Percentiles rank a stretch among this genome's conserved stretches.
Conservation (phyloP, 2,329 filamentous ascomycete species). For the Coleophoma crateriformis region DNA sequence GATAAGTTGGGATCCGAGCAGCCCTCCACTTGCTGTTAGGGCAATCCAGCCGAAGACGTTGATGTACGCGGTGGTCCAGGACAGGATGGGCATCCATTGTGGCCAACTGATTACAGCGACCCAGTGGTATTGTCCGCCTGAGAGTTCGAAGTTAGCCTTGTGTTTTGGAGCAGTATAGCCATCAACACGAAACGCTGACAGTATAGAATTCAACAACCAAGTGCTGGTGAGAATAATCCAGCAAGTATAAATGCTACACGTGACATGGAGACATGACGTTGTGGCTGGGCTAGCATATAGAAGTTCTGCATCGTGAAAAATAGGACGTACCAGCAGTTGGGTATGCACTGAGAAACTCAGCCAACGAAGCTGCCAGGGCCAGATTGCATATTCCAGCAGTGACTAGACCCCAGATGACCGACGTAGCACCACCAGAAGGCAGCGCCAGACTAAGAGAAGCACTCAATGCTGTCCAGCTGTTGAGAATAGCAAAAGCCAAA, state of each 20-base stretch:
- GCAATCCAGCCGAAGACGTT: conserved; percentile 35
- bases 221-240: too few species aligned
- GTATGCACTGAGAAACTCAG: conserved; percentile 50
- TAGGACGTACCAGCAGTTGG: conserved; percentile 38
- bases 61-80: conserved; percentile 42
- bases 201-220: too few species aligned
- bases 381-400: conserved; percentile 46
- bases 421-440: conserved; percentile 64
- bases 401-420: conserved; percentile 69
- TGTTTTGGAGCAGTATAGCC: too few species aligned
- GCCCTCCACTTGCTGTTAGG: conserved; percentile 47
- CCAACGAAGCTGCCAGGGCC: conserved; percentile 50
- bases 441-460: conserved; percentile 44
- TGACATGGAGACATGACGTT: too few species aligned
- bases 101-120: conserved; percentile 49
- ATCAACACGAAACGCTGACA: too few species aligned
- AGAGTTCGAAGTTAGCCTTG: too few species aligned
- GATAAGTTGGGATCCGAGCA: conserved; percentile 46
- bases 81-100: conserved; percentile 33
- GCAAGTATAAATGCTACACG: too few species aligned
- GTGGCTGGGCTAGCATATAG: too few species aligned
- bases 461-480: conserved; percentile 50
- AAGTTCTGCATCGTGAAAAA: too few species aligned
- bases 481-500: conserved; percentile 53
- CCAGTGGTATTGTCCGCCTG: conserved; percentile 47